Conservation (phyloP, 2,329 filamentous ascomycete species). For the Exserohilum turcica region DNA sequence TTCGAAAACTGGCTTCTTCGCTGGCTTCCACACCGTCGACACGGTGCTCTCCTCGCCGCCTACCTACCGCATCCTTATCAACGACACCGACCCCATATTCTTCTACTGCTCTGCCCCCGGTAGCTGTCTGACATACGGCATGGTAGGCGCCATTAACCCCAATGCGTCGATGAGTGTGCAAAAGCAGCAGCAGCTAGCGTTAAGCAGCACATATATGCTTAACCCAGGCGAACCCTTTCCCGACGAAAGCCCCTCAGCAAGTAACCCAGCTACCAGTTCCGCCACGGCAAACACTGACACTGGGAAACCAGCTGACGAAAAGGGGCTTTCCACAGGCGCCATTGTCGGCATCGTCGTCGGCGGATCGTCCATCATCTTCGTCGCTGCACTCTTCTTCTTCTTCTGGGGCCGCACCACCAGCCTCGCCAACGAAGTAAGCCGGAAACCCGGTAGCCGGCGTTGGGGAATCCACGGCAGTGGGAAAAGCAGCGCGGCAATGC, state of each 20-base stretch:
- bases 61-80: constrained; percentile 35
- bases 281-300: neutral
- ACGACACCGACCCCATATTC: constrained; percentile 43
- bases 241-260: constrained; percentile 17
- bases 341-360: constrained; percentile 63
- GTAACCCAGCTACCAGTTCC: constrained; percentile 7
- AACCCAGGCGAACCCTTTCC: constrained; percentile 45
- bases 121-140: constrained; percentile 68
- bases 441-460: constrained; percentile 22
- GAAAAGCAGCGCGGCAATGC: neutral
- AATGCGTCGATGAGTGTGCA: constrained; percentile 31
- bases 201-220: constrained; percentile 35
- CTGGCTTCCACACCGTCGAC: constrained; percentile 36
- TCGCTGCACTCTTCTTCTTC: constrained; percentile 33
- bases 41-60: constrained; percentile 32
- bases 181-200: constrained; percentile 32
- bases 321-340: constrained; percentile 42
- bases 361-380: constrained; percentile 43
- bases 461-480: neutral
- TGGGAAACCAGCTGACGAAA: neutral
- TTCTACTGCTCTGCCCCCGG: constrained; percentile 60
- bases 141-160: constrained; percentile 78
- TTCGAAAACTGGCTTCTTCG: constrained; percentile 37
- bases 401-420: constrained; percentile 32
- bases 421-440: constrained; percentile 29